Evolutionary conservation across 345 rosid genomes (phyloP).

Genomic region (Syzygium oleosum): DNA sequence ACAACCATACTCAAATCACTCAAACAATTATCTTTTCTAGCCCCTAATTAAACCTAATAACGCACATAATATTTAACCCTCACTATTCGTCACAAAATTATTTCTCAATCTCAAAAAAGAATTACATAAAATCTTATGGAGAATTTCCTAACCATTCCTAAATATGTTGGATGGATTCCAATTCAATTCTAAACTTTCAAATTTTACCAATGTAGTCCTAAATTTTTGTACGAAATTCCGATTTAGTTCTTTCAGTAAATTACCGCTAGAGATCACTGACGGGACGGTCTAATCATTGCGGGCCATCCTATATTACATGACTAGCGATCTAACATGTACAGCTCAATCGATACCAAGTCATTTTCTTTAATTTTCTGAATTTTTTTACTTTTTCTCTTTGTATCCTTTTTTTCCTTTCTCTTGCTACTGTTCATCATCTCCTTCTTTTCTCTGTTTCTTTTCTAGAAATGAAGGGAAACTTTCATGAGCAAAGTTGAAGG

Average conservation of each 20-base stretch:
- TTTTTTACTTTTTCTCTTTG: neutral
- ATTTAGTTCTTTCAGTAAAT: neutral
- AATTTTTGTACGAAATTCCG: neutral
- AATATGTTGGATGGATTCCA: neutral
- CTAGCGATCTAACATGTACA: neutral
- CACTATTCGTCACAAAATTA: too few species aligned
- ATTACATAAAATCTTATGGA: neutral
- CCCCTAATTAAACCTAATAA: too few species aligned
- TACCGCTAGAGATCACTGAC: accelerated
- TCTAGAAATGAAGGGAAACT: neutral
- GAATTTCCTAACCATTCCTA: accelerated
- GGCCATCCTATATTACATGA: accelerated
- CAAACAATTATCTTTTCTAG: too few species aligned
- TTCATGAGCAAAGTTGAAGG: neutral
- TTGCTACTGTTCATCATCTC: neutral
- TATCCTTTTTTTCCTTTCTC: neutral
- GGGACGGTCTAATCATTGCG: neutral
- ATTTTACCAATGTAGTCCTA: neutral
- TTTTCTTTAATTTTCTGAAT: neutral
- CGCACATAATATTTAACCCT: too few species aligned
- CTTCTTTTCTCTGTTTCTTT: neutral
- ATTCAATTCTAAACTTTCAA: neutral
- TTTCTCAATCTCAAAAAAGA: too few species aligned
- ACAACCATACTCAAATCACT: accelerated
- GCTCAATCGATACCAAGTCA: neutral